Conservation (phyloP, 2,329 filamentous ascomycete genomes). For the Nemania abortiva region DNA sequence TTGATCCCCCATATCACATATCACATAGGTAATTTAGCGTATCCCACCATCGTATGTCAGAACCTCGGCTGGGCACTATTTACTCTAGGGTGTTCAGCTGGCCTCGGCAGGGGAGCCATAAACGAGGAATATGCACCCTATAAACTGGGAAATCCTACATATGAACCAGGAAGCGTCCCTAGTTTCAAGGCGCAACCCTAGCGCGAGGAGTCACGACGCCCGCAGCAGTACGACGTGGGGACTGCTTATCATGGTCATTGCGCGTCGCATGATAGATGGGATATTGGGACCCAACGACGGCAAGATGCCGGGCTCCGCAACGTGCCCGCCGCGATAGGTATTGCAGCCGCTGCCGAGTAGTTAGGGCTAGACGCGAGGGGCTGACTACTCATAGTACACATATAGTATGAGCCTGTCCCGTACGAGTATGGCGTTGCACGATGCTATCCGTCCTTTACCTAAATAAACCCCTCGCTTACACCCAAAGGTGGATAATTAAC, state of each 20-base stretch:
- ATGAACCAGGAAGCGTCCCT: constrained; percentile 12
- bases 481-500: constrained; percentile 1
- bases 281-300: not conserved
- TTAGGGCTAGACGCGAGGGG: not conserved
- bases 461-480: constrained; percentile 1
- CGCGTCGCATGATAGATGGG: constrained; percentile 5
- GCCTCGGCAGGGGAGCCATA: constrained; percentile 14
- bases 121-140: constrained; percentile 4
- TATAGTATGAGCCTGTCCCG: too few species aligned
- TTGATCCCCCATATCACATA: not conserved
- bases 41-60: constrained; percentile 5
- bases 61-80: constrained; percentile 1
- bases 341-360: not conserved
- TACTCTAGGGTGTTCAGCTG: constrained; percentile 12
- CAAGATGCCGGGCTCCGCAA: not conserved
- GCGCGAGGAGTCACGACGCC: constrained; percentile 16
- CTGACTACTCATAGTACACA: not conserved
- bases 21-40: not conserved
- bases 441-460: not conserved
- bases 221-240: constrained; percentile 13
- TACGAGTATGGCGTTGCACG: too few species aligned
- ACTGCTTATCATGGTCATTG: not conserved
- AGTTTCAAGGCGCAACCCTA: constrained; percentile 26
- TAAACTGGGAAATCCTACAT: constrained; percentile 19
- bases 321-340: not conserved